A percentile compares a stretch with the other conserved stretches of the same genome.
Conservation (phyloP, 2,329 filamentous ascomycete genomes). For the Pseudomassariella vexata region DNA sequence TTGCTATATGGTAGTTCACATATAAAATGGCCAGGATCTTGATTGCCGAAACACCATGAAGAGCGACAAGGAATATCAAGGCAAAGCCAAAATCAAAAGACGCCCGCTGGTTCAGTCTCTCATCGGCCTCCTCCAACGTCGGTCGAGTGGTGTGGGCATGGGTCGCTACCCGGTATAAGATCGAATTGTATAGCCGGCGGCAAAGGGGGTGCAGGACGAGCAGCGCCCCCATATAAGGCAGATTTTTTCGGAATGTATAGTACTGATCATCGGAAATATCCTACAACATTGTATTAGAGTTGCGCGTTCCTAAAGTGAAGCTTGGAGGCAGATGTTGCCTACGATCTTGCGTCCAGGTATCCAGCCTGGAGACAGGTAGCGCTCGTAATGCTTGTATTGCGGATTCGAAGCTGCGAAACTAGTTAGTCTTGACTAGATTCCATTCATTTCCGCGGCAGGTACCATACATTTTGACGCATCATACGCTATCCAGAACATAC, state of each 20-base stretch:
- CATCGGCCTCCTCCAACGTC: conserved; percentile 40
- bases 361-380: conserved; percentile 75
- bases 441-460: conserved; percentile 9
- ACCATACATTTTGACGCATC: conserved; percentile 73
- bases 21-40: conserved; percentile 80
- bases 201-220: conserved; percentile 74
- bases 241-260: conserved; percentile 73
- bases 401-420: conserved; percentile 64
- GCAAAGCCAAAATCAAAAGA: conserved; percentile 83
- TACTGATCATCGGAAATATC: conserved; percentile 92
- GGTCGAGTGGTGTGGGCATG: conserved; percentile 20
- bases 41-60: conserved; percentile 80
- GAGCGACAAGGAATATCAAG: conserved; percentile 65
- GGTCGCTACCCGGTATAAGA: conserved; percentile 34
- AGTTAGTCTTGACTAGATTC: conserved; percentile 10
- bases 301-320: too few species aligned
- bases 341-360: conserved; percentile 86
- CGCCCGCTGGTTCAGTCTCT: conserved; percentile 61
- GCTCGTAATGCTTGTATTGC: conserved; percentile 69
- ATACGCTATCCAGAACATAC: conserved; percentile 88
- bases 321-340: conserved; percentile 31
- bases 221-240: conserved; percentile 72
- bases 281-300: conserved; percentile 40
- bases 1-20: conserved; percentile 77
- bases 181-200: conserved; percentile 63